Evolutionary conservation across 345 rosid species (phyloP).

Genomic region (Nasturtium officinale): DNA sequence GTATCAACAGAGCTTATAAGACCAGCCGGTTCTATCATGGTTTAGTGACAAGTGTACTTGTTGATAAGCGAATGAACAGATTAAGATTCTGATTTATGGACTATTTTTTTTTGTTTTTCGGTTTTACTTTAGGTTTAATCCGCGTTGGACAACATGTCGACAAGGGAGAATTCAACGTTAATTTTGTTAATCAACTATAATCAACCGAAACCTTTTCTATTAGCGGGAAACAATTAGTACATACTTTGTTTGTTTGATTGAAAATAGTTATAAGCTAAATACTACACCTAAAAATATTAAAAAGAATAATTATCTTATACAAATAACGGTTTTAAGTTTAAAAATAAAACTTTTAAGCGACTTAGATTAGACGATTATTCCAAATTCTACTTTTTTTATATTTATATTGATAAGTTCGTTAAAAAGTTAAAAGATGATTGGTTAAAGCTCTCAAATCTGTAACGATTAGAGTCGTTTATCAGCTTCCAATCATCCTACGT

Average conservation of each 20-base stretch:
- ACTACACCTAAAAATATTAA: no score
- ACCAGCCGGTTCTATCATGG: neutral
- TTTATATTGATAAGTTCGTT: neutral
- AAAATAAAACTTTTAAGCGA: neutral
- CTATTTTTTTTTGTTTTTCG: neutral
- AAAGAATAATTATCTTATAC: no score
- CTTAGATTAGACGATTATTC: neutral
- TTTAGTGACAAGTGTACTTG: constrained; percentile 7
- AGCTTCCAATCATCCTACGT: neutral
- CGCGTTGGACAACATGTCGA: neutral
- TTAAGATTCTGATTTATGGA: neutral
- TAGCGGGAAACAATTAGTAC: neutral
- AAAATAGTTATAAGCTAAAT: neutral
- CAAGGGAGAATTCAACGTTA: neutral
- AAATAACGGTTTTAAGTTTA: no score
- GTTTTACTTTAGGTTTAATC: constrained; percentile 10
- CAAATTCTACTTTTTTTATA: neutral
- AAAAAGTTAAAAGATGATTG: no score
- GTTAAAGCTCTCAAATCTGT: no score
- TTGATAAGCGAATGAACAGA: constrained; percentile 4
- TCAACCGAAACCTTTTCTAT: neutral
- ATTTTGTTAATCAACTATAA: neutral
- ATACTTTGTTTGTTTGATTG: neutral
- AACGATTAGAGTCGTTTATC: neutral
- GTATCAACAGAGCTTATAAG: neutral